A percentile compares a stretch with the other conserved stretches of the same genome.
Evolutionary conservation across 73 alveolate genomes (phyloP).

Genomic region (Paramecium biaurelia): DNA sequence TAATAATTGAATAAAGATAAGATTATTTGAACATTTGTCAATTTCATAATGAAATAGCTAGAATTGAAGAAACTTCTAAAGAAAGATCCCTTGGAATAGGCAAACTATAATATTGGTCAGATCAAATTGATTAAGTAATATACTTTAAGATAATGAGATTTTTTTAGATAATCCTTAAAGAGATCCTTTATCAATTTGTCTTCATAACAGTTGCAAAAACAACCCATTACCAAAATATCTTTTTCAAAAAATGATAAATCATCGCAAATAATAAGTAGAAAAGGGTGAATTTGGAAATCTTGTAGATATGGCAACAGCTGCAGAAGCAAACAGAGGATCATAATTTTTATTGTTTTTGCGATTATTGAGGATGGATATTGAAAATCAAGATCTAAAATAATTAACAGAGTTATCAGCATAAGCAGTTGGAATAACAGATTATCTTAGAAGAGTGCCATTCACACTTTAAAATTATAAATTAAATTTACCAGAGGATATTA

Average conservation of each 20-base stretch:
- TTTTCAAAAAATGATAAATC: constrained; percentile 40
- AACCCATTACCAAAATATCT: constrained; percentile 59
- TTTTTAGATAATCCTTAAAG: constrained; percentile 49
- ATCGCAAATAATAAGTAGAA: constrained; percentile 46
- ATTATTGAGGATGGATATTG: constrained; percentile 29
- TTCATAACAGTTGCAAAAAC: constrained; percentile 54
- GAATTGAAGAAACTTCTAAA: constrained; percentile 57
- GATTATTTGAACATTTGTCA: constrained; percentile 42
- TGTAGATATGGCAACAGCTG: constrained; percentile 43
- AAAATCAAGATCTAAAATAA: constrained; percentile 15
- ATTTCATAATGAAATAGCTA: constrained; percentile 55
- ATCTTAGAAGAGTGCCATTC: constrained; percentile 58
- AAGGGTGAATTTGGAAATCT: constrained; percentile 28
- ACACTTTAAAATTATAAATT: constrained; percentile 50
- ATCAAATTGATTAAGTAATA: constrained; percentile 20
- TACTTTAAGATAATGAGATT: neutral
- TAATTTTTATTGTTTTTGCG: constrained; percentile 26
- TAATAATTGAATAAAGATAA: neutral
- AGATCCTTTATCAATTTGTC: constrained; percentile 56
- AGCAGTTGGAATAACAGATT: constrained; percentile 51
- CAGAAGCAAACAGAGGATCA: constrained; percentile 53
- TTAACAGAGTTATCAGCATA: neutral
- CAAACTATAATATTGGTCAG: constrained; percentile 55
- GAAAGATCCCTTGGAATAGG: constrained; percentile 51
- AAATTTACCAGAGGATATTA: constrained; percentile 52